Evolutionary conservation across 108 stramenopile species (phyloP).

Genomic region (Pseudonitzschia pungens): DNA sequence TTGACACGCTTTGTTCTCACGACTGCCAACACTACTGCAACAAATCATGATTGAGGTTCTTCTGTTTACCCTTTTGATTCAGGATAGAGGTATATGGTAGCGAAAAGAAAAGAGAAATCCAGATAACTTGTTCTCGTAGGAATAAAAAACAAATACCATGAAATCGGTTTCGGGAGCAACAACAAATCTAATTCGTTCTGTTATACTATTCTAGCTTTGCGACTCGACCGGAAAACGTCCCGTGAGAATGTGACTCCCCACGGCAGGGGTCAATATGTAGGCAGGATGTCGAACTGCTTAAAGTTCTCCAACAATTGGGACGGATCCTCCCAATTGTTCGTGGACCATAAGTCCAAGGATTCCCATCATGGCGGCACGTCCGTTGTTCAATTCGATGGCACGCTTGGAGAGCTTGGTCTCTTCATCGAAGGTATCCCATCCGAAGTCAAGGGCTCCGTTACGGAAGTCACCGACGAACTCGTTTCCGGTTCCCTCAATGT

Average conservation of each 20-base stretch:
- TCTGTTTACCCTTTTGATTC: too few species aligned
- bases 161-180: not conserved
- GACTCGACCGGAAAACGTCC: not conserved
- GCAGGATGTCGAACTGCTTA: not conserved
- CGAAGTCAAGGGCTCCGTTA: slow-evolving; percentile 75
- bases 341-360: slow-evolving; percentile 87
- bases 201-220: not conserved
- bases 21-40: too few species aligned
- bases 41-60: too few species aligned
- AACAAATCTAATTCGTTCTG: not conserved
- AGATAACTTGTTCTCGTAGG: too few species aligned
- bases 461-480: slow-evolving; percentile 77
- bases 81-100: too few species aligned
- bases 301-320: slow-evolving; percentile 18
- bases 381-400: slow-evolving; percentile 89
- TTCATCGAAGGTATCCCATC: slow-evolving; percentile 66
- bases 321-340: slow-evolving; percentile 64
- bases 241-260: not conserved
- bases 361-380: slow-evolving; percentile 86
- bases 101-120: too few species aligned
- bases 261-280: not conserved
- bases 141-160: too few species aligned
- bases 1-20: too few species aligned
- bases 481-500: slow-evolving; percentile 49
- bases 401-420: slow-evolving; percentile 73